A percentile compares a stretch with the other conserved stretches of the same genome.
These are phyloP conservation scores for Fusarium cyanostomum DNA, from an alignment of 2,329 filamentous ascomycete genomes.

Conservation along the genomic window DNA sequence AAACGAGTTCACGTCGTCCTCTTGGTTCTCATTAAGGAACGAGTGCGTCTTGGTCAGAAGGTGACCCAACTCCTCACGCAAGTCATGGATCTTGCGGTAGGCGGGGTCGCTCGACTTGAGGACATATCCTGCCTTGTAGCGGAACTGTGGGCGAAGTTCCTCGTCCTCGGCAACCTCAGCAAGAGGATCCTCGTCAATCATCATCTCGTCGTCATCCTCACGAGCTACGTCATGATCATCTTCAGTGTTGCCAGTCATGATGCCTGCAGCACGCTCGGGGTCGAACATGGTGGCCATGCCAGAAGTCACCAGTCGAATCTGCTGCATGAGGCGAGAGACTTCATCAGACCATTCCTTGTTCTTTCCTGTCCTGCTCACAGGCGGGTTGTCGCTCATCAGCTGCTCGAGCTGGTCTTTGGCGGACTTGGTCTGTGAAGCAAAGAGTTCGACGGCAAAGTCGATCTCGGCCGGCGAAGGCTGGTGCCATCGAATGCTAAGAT, in stretches of 20 bases:
- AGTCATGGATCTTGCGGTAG: constrained; percentile 80
- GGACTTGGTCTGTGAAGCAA: constrained; percentile 81
- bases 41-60: constrained; percentile 84
- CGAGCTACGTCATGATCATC: constrained; percentile 62
- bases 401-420: constrained; percentile 79
- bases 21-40: constrained; percentile 84
- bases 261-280: constrained; percentile 72
- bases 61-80: constrained; percentile 82
- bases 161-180: constrained; percentile 79
- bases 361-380: constrained; percentile 89
- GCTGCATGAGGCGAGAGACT: constrained; percentile 86
- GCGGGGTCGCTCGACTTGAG: constrained; percentile 64
- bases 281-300: constrained; percentile 93
- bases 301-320: constrained; percentile 87
- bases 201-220: constrained; percentile 57
- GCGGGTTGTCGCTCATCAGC: constrained; percentile 82
- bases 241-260: constrained; percentile 56
- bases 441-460: constrained; percentile 88
- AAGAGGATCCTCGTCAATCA: constrained; percentile 61
- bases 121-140: constrained; percentile 88
- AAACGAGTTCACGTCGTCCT: constrained; percentile 96
- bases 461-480: constrained; percentile 82
- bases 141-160: constrained; percentile 84
- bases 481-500: constrained; percentile 91
- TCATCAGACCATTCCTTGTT: constrained; percentile 99